phyloP scores from a whole-genome alignment of 2,329 filamentous ascomycete species.

The Colletotrichum tanaceti region DNA sequence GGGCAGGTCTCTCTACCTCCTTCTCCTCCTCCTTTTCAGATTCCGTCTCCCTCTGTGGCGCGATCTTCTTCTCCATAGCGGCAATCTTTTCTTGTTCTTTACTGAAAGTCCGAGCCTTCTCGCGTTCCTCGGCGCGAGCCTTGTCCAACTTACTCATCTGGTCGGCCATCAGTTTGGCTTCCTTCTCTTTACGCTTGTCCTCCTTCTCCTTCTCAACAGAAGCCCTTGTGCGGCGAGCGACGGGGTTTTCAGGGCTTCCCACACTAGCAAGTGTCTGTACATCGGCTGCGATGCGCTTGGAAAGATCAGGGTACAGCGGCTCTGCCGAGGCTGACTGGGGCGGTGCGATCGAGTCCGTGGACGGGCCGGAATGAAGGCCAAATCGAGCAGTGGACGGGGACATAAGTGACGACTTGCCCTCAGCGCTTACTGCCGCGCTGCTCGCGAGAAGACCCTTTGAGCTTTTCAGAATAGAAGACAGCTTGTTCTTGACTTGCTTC shows the following conservation, averaged over 20 bases:
- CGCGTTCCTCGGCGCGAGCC: conserved; percentile 75
- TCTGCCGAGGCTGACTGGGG: conserved; percentile 48
- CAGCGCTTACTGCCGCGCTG: conserved; percentile 72
- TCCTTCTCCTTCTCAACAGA: conserved; percentile 72
- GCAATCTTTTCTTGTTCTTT: conserved; percentile 67
- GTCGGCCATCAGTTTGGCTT: conserved; percentile 70
- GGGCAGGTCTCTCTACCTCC: conserved; percentile 40
- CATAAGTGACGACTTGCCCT: conserved; percentile 68
- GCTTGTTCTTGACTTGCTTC: conserved; percentile 91
- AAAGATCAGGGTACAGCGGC: conserved; percentile 60
- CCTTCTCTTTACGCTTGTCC: conserved; percentile 74
- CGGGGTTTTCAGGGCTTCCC: conserved; percentile 58
- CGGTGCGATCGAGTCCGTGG: conserved; percentile 60
- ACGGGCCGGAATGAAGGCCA: conserved; percentile 57
- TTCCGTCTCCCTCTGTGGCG: conserved; percentile 57
- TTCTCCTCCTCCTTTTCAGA: conserved; percentile 38
- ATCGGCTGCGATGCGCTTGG: conserved; percentile 50
- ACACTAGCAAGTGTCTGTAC: conserved; percentile 44
- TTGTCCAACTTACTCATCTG: conserved; percentile 74
- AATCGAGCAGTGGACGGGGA: conserved; percentile 65
- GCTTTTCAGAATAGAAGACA: conserved; percentile 90
- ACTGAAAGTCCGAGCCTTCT: conserved; percentile 71
- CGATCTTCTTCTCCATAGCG: conserved; percentile 64
- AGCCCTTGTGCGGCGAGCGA: conserved; percentile 64
- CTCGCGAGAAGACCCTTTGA: conserved; percentile 89